Evolutionary conservation across 2,329 filamentous ascomycete genomes (phyloP).

Genomic region (Phialocephala subalpina): DNA sequence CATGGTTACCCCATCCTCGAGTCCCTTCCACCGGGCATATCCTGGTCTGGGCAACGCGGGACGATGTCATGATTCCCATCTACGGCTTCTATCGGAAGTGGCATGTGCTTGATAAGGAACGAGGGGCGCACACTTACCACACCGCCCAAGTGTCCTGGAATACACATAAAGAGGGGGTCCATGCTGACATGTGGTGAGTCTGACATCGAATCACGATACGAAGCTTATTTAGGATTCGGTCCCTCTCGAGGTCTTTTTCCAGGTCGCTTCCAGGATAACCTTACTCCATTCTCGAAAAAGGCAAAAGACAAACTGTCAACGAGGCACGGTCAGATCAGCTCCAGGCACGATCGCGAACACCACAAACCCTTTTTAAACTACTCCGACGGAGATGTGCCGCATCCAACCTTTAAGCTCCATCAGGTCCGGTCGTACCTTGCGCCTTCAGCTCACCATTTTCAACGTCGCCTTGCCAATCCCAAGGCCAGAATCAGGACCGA

Average conservation of each 20-base stretch:
- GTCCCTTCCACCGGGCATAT: neutral
- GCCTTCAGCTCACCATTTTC: constrained; percentile 2
- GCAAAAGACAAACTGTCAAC: constrained; percentile 3
- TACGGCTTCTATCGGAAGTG: constrained; percentile 20
- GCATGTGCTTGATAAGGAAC: constrained; percentile 16
- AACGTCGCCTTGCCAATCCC: neutral
- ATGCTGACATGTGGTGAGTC: constrained; percentile 2
- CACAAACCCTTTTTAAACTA: neutral
- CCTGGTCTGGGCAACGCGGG: constrained; percentile 3
- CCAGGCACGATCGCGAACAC: neutral
- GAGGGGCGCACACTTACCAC: constrained; percentile 5
- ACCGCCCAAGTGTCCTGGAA: constrained; percentile 3
- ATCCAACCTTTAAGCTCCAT: neutral
- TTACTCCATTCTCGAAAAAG: neutral
- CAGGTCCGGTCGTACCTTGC: constrained; percentile 6
- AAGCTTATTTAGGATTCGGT: neutral
- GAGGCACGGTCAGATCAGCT: neutral
- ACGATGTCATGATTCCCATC: constrained; percentile 21
- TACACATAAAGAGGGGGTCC: constrained; percentile 5
- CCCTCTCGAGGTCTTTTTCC: neutral
- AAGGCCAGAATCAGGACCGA: neutral
- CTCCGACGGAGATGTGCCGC: constrained; percentile 10
- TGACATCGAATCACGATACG: constrained; percentile 2
- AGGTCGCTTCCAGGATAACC: neutral
- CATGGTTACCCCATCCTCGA: neutral